phyloP scores from a whole-genome alignment of 495 filamentous ascomycete species.

The Daldinia concentrica region DNA sequence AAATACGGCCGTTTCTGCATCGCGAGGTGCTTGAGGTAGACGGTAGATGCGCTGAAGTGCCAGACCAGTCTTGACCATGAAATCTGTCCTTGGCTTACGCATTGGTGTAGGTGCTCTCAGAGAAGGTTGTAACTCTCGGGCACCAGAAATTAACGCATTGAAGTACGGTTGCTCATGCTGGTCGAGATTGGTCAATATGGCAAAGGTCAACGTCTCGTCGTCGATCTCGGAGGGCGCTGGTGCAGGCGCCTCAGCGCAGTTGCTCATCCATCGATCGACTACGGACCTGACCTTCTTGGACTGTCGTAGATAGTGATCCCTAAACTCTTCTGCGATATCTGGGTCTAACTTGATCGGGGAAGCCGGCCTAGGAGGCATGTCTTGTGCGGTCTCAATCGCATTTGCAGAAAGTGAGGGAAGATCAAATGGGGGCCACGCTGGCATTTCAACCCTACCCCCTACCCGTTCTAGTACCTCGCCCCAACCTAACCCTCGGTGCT shows the following conservation, averaged over 20 bases:
- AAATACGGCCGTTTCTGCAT: slow-evolving; percentile 87
- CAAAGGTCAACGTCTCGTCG: slow-evolving; percentile 90
- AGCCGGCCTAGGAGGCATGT: slow-evolving; percentile 56
- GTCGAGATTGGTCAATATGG: slow-evolving; percentile 87
- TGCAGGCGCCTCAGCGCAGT: slow-evolving; percentile 73
- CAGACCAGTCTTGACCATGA: slow-evolving; percentile 73
- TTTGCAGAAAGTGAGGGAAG: slow-evolving; percentile 70
- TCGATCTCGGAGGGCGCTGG: slow-evolving; percentile 86
- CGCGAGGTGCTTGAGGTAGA: slow-evolving; percentile 72
- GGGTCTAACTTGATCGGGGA: slow-evolving; percentile 87
- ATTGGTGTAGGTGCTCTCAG: slow-evolving; percentile 65
- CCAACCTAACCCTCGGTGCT: slow-evolving; percentile 84
- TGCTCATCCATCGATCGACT: slow-evolving; percentile 86
- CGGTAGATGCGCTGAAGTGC: slow-evolving; percentile 89
- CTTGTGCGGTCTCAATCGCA: slow-evolving; percentile 56
- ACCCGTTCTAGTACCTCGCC: slow-evolving; percentile 94
- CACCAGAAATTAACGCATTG: slow-evolving; percentile 77
- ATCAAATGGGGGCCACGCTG: slow-evolving; percentile 86
- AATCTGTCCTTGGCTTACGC: slow-evolving; percentile 68
- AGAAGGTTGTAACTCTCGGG: slow-evolving; percentile 64
- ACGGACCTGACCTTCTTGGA: slow-evolving; percentile 83
- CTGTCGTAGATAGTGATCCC: slow-evolving; percentile 87
- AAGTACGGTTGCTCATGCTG: slow-evolving; percentile 78
- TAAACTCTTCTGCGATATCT: slow-evolving; percentile 89
- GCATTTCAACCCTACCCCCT: slow-evolving; percentile 84